Conservation (phyloP, 306 rosid genomes). For the barrel medic (Medicago truncatula) region DNA sequence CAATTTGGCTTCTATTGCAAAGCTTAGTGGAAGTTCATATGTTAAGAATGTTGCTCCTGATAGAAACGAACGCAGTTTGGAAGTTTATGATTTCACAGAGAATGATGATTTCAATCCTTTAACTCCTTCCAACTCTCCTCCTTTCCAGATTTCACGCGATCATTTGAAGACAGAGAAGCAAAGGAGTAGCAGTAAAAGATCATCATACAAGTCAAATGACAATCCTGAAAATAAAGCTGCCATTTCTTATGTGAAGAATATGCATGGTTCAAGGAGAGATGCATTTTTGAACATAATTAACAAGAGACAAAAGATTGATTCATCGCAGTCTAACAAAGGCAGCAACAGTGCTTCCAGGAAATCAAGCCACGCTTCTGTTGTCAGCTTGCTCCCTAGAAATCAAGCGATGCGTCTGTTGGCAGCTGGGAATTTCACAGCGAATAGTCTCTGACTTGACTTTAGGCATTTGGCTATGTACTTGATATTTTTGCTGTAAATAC, state of each 20-base stretch:
- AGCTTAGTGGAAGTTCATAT: constrained; percentile 25
- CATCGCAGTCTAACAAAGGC: constrained; percentile 52
- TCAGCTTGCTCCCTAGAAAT: too few relatives aligned
- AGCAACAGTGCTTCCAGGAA: constrained; percentile 47
- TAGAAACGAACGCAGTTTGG: not conserved
- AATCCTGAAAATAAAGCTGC: constrained; percentile 59
- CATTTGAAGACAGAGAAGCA: constrained; percentile 52
- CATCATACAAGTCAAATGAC: constrained; percentile 36
- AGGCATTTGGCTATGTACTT: constrained; percentile 27
- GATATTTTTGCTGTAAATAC: too few relatives aligned
- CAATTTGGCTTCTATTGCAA: not conserved
- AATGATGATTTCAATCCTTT: constrained; percentile 50
- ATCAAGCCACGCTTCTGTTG: constrained; percentile 17
- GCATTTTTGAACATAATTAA: constrained; percentile 40
- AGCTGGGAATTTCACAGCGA: too few relatives aligned
- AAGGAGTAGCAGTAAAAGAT: constrained; percentile 39
- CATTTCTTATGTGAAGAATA: constrained; percentile 50
- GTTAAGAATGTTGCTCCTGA: constrained; percentile 17
- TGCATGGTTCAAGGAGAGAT: constrained; percentile 52
- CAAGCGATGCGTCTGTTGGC: too few relatives aligned
- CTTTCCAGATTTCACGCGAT: constrained; percentile 49
- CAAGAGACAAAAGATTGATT: constrained; percentile 59
- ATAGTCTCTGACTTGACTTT: constrained; percentile 22
- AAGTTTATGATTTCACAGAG: constrained; percentile 33
- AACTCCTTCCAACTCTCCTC: constrained; percentile 71